A percentile compares a stretch with the other conserved stretches of the same genome.
Conservation (phyloP, 768 basidiomycete genomes). For the Russula earlei region DNA sequence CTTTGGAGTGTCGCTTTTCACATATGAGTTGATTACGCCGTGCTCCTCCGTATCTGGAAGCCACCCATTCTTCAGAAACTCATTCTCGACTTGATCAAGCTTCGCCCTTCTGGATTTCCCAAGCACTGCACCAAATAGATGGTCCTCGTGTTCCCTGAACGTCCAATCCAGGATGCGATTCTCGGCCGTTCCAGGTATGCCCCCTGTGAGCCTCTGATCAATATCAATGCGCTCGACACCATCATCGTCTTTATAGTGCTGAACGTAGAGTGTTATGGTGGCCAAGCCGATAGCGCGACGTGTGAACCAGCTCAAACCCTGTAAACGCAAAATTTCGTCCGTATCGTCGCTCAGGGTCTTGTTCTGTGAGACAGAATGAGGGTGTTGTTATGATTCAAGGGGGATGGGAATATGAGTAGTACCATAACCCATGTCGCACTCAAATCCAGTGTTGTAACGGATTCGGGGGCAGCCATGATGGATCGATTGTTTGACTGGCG, state of each 20-base stretch:
- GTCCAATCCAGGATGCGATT: conserved; percentile 48
- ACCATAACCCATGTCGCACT: conserved; percentile 59
- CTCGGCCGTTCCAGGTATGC: conserved; percentile 49
- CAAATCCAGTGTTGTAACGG: conserved; percentile 50
- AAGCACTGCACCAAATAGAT: conserved; percentile 51
- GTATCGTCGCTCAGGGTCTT: conserved; percentile 52
- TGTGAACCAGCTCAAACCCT: conserved; percentile 66
- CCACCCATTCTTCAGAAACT: conserved; percentile 36
- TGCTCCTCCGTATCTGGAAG: conserved; percentile 31
- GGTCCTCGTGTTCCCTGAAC: conserved; percentile 44
- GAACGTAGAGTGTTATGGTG: conserved; percentile 50
- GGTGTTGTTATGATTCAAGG: not conserved
- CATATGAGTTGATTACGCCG: conserved; percentile 29
- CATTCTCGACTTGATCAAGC: conserved; percentile 26
- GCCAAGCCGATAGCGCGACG: conserved; percentile 49
- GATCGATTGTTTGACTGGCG: not conserved
- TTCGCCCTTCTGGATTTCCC: conserved; percentile 29
- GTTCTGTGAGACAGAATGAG: conserved; percentile 38
- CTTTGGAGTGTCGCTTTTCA: conserved; percentile 55
- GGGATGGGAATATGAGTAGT: not conserved
- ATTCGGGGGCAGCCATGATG: conserved; percentile 55
- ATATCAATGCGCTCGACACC: conserved; percentile 58
- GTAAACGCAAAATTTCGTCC: conserved; percentile 56
- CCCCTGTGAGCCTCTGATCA: conserved; percentile 54
- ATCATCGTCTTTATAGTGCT: conserved; percentile 49